Percentiles rank a stretch among this genome's conserved stretches.
Evolutionary conservation across 768 basidiomycete genomes (phyloP).

Genomic region (Amyloporia xantha): DNA sequence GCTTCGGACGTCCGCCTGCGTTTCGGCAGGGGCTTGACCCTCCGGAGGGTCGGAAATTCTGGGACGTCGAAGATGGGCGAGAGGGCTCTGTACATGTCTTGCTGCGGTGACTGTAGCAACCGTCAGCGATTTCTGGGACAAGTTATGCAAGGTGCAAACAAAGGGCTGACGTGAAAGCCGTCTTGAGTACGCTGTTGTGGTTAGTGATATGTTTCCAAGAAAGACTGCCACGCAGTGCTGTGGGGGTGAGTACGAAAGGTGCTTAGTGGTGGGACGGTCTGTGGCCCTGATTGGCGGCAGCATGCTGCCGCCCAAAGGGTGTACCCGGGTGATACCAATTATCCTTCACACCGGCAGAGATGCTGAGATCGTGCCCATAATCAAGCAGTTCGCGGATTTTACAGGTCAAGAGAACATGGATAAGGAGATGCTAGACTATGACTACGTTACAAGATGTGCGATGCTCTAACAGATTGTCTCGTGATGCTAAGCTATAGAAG

Average conservation of each 20-base stretch:
- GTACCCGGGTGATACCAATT: neutral
- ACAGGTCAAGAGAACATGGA: constrained; percentile 6
- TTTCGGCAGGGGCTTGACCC: constrained; percentile 76
- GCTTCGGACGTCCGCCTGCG: constrained; percentile 50
- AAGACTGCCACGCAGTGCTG: constrained; percentile 3
- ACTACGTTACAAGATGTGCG: constrained; percentile 41
- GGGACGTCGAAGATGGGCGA: constrained; percentile 61
- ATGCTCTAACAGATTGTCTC: constrained; percentile 70
- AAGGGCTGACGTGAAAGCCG: neutral
- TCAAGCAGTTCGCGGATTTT: neutral
- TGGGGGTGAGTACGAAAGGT: constrained; percentile 2
- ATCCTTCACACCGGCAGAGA: neutral
- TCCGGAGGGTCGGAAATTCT: constrained; percentile 54
- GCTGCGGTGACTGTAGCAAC: neutral
- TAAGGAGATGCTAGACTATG: constrained; percentile 22
- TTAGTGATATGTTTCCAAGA: neutral
- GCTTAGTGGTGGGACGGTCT: no score
- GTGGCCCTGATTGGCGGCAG: constrained; percentile 4
- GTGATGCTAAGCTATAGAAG: constrained; percentile 44
- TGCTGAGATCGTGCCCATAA: neutral
- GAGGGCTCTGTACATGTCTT: constrained; percentile 45
- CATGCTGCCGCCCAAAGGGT: no score
- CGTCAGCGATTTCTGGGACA: neutral
- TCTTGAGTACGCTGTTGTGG: constrained; percentile 1
- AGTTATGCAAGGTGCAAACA: neutral